Conservation (phyloP, 1,139 yeast species). For the Yamadazyma sp. region DNA sequence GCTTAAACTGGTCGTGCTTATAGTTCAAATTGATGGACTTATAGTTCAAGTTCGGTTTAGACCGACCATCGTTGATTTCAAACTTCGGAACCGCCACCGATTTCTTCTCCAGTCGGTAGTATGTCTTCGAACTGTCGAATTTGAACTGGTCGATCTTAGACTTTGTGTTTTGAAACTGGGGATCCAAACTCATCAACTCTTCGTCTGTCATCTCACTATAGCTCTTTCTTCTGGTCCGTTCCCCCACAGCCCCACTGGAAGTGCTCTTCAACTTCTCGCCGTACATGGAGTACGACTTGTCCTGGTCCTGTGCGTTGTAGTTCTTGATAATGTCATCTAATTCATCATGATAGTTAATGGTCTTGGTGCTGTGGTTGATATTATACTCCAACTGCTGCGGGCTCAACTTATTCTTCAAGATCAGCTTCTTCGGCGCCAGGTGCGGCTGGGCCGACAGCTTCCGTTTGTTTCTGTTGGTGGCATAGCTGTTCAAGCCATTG, state of each 20-base stretch:
- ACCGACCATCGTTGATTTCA: slow-evolving; percentile 2
- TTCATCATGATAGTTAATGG: slow-evolving; percentile 25
- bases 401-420: slow-evolving; percentile 39
- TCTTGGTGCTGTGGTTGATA: slow-evolving; percentile 15
- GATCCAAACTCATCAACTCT: slow-evolving; percentile 61
- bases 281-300: slow-evolving; percentile 4
- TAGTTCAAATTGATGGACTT: slow-evolving; percentile 40
- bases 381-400: slow-evolving; percentile 30
- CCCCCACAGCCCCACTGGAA: slow-evolving; percentile 1
- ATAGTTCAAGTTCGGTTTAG: slow-evolving; percentile 32
- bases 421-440: slow-evolving; percentile 29
- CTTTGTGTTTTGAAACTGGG: slow-evolving; percentile 45
- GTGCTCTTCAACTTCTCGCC: slow-evolving; percentile 7
- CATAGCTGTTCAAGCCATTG: slow-evolving; percentile 2
- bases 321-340: slow-evolving; percentile 22
- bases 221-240: slow-evolving; percentile 45
- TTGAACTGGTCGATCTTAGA: slow-evolving; percentile 38
- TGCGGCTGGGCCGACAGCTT: slow-evolving; percentile 18
- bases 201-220: slow-evolving; percentile 64
- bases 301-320: slow-evolving; percentile 4
- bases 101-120: slow-evolving; percentile 29
- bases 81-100: slow-evolving; percentile 8
- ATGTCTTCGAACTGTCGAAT: slow-evolving; percentile 41
- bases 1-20: slow-evolving; percentile 30
- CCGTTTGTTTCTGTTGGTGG: slow-evolving; percentile 13